Conservation (phyloP, 371 early-diverging fungal genomes). For the Nematocida displodere region DNA sequence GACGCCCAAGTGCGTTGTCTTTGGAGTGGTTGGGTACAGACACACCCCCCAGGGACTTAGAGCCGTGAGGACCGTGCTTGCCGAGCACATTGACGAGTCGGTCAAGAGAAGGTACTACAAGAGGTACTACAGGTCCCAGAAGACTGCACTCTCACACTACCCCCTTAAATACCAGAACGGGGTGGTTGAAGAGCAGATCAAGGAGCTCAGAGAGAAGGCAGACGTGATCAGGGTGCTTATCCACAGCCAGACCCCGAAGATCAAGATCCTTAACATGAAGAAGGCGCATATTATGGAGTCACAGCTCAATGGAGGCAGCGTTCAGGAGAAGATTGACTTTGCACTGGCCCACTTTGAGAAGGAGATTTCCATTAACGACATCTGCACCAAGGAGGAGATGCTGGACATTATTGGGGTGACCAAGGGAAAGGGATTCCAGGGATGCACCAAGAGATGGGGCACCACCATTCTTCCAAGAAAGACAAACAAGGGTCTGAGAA, state of each 20-base stretch:
- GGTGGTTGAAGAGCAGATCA: conserved; percentile 77
- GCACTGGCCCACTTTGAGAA: conserved; percentile 93
- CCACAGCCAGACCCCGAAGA: conserved; percentile 91
- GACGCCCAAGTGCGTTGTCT: conserved; percentile 90
- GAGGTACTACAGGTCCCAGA: conserved; percentile 95
- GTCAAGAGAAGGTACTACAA: conserved; percentile 96
- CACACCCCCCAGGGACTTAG: conserved; percentile 93
- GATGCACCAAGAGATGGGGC: conserved; percentile 98
- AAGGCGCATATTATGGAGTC: conserved; percentile 98
- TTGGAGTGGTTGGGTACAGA: conserved; percentile 98
- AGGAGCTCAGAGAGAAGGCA: conserved; percentile 96
- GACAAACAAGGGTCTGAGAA: conserved; percentile 98
- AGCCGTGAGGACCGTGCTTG: conserved; percentile 92
- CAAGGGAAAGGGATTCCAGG: conserved; percentile 98
- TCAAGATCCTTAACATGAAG: conserved; percentile 80
- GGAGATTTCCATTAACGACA: conserved; percentile 75
- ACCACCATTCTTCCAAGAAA: conserved; percentile 98
- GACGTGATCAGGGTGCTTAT: conserved; percentile 90
- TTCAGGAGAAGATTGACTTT: conserved; percentile 92
- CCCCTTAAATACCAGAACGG: conserved; percentile 82
- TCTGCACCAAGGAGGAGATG: conserved; percentile 93
- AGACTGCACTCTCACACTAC: conserved; percentile 95
- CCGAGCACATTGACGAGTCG: conserved; percentile 92
- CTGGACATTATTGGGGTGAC: conserved; percentile 96
- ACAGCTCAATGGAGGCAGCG: conserved; percentile 96